Evolutionary conservation across 495 filamentous ascomycete species (phyloP), one percentile per base, ranked within the genome.

Genomic region (Margaritispora aquatica): DNA sequence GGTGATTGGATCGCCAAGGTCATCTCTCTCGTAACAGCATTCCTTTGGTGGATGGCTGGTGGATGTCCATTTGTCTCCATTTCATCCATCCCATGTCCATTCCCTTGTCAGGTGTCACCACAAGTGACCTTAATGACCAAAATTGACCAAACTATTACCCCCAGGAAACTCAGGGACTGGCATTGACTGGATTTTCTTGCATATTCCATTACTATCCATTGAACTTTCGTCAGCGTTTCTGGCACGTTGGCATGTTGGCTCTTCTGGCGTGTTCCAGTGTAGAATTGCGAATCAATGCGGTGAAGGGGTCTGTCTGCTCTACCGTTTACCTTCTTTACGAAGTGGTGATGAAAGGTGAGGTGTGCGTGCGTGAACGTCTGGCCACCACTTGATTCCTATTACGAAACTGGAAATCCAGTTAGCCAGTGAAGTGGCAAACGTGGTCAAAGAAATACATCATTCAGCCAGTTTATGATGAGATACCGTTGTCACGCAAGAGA

Each of bases 141-240:
- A n/a, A n/a, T n/a, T 47, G 38, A 44, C 38, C 38, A 44, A 44
- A 44, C 36, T 54, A 27, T 63, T 63, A 63, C 60, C 60, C 60
- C 60, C 51, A 26, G 19, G 47, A 63, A 63, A 63, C 47, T 41
- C 31, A 24, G 27, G 3, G 27, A 58, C 27, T 58, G 46, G 49
- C n/a, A n/a, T n/a, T n/a, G n/a, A n/a, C n/a, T n/a, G n/a, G n/a
- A n/a, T n/a, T n/a, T n/a, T n/a, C n/a, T n/a, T n/a, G n/a, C n/a
- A 54, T 46, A 22, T 26, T n/a, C 26, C 20, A 20, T 3, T 27
- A 38, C 15, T 46, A 58, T 63, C 55, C 55, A 50, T 55, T 56
- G 1, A 57, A 21, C 50, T 57, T 57, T 52, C 46, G 54, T 55
- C 52, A 57, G 48, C 59, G 47, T 19, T 53, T 53, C n/a, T n/a